A percentile compares a stretch with the other conserved stretches of the same genome.
phyloP scores from a whole-genome alignment of 768 basidiomycete species.

The Austroboletus eburneus region DNA sequence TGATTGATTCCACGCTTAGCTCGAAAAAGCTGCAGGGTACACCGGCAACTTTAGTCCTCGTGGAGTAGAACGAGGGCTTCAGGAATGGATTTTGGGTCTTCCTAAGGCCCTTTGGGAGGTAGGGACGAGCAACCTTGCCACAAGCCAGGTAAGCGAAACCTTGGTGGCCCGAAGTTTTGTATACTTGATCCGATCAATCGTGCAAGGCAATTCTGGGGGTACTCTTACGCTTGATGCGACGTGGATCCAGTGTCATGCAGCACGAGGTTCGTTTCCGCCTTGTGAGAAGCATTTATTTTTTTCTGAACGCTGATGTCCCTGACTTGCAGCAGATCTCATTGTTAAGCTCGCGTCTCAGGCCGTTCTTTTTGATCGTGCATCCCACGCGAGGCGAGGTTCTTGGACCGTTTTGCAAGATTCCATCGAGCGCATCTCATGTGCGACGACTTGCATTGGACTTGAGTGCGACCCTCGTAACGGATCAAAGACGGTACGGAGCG shows the following conservation, averaged over 20 bases:
- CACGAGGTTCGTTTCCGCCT: constrained; percentile 38
- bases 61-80: constrained; percentile 34
- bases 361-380: constrained; percentile 79
- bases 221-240: constrained; percentile 58
- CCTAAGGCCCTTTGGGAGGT: constrained; percentile 87
- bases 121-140: constrained; percentile 48
- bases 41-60: constrained; percentile 42
- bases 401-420: constrained; percentile 79
- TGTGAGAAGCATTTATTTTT: not conserved
- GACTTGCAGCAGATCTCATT: constrained; percentile 41
- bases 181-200: constrained; percentile 8
- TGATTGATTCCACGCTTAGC: constrained; percentile 36
- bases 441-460: constrained; percentile 65
- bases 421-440: constrained; percentile 33
- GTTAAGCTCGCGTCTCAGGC: constrained; percentile 59
- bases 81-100: constrained; percentile 70
- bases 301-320: constrained; percentile 7
- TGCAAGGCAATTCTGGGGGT: constrained; percentile 57
- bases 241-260: constrained; percentile 43
- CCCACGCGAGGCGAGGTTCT: constrained; percentile 64
- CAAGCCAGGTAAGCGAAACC: constrained; percentile 53
- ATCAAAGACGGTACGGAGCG: constrained; percentile 10
- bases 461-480: constrained; percentile 34
- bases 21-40: constrained; percentile 55
- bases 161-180: not conserved